Conservation (phyloP, 371 early-diverging fungal genomes). For the Nematocida displodere region DNA sequence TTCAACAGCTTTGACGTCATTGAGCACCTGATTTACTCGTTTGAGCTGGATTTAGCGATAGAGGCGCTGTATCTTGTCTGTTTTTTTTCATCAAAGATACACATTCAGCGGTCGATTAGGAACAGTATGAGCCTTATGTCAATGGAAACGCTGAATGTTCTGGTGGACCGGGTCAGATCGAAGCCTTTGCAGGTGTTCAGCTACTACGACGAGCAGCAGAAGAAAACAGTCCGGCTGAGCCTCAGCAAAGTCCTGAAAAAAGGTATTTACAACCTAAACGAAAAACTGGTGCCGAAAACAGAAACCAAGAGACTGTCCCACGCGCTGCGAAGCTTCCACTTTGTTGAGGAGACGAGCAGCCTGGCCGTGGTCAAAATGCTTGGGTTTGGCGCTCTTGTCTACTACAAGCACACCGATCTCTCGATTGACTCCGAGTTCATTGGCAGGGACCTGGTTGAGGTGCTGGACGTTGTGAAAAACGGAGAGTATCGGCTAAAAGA, state of each 20-base stretch:
- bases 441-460: conserved; percentile 20
- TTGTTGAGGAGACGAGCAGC: not conserved
- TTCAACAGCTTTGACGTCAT: conserved; percentile 38
- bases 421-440: conserved; percentile 46
- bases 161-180: conserved; percentile 3
- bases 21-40: conserved; percentile 28
- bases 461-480: conserved; percentile 6
- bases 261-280: not conserved
- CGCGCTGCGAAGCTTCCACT: not conserved
- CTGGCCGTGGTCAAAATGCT: conserved; percentile 21
- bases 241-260: conserved; percentile 30
- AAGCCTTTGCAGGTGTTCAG: conserved; percentile 1
- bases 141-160: conserved; percentile 14
- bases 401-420: conserved; percentile 42
- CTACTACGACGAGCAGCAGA: conserved; percentile 34
- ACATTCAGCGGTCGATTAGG: conserved; percentile 38
- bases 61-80: conserved; percentile 33
- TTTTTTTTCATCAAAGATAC: conserved; percentile 40
- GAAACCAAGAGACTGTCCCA: conserved; percentile 12
- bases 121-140: conserved; percentile 17
- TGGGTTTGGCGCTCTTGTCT: conserved; percentile 20
- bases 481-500: conserved; percentile 15
- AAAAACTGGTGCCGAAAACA: conserved; percentile 11
- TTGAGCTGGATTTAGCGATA: conserved; percentile 22
- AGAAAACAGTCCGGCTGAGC: not conserved